Evolutionary conservation across 192 early-diverging fungal genomes (phyloP).

Genomic region (Mortierella antarctica): DNA sequence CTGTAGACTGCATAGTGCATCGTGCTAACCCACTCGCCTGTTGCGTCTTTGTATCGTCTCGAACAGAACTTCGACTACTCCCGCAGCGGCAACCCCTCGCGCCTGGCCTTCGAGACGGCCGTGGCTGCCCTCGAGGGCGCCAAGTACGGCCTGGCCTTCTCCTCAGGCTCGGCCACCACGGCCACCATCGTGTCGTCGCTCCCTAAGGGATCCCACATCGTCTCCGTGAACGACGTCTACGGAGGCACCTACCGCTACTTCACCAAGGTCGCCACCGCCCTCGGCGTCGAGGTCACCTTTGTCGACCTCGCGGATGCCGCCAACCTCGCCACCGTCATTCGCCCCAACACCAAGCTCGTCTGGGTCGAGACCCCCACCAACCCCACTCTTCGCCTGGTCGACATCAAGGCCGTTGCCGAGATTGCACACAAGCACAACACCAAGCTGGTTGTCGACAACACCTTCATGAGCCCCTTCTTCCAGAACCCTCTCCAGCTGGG

Average conservation of each 20-base stretch:
- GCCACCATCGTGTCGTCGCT: slow-evolving; percentile 81
- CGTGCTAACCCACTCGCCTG: not conserved
- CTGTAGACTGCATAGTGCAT: too few relatives aligned
- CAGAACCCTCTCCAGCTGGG: slow-evolving; percentile 91
- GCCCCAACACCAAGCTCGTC: slow-evolving; percentile 82
- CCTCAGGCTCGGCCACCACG: slow-evolving; percentile 88
- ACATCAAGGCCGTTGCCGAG: slow-evolving; percentile 76
- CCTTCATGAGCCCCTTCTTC: slow-evolving; percentile 89
- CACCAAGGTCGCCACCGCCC: slow-evolving; percentile 79
- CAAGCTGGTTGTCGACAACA: slow-evolving; percentile 86
- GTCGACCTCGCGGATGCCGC: slow-evolving; percentile 77
- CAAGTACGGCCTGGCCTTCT: slow-evolving; percentile 87
- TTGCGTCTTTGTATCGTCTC: not conserved
- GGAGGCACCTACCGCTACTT: slow-evolving; percentile 92
- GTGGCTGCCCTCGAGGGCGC: slow-evolving; percentile 93
- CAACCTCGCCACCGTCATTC: slow-evolving; percentile 70
- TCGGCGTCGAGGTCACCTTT: slow-evolving; percentile 80
- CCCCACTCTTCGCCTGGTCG: slow-evolving; percentile 84
- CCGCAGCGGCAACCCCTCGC: slow-evolving; percentile 84
- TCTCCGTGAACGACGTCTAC: slow-evolving; percentile 91
- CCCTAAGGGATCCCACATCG: slow-evolving; percentile 76
- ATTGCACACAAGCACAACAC: slow-evolving; percentile 72
- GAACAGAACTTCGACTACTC: slow-evolving; percentile 81
- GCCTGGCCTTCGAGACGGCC: slow-evolving; percentile 81
- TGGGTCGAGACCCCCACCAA: slow-evolving; percentile 94